A percentile compares a stretch with the other conserved stretches of the same genome.
Evolutionary conservation across 257 asterid genomes (phyloP).

Genomic region (Jacaranda mimosifolia): DNA sequence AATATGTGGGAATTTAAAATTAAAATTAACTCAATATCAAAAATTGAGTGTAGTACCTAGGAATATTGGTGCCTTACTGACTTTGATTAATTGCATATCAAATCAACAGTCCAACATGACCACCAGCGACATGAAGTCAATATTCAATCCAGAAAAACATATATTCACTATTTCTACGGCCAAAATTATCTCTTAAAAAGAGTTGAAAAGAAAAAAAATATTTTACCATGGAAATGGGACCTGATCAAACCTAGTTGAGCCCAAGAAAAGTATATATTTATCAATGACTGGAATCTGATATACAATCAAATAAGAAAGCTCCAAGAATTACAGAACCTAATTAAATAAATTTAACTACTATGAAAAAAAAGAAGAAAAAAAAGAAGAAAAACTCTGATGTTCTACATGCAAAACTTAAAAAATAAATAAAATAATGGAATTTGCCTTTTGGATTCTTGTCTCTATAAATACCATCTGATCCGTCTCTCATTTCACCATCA

Average conservation of each 20-base stretch:
- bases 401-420: too few relatives aligned
- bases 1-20: too few relatives aligned
- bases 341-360: not conserved
- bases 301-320: not conserved
- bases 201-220: not conserved
- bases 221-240: not conserved
- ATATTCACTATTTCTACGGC: not conserved
- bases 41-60: too few relatives aligned
- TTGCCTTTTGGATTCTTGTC: not conserved
- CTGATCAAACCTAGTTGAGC: not conserved
- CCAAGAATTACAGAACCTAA: not conserved
- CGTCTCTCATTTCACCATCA: not conserved
- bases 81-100: too few relatives aligned
- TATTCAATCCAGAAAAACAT: too few relatives aligned
- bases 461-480: not conserved
- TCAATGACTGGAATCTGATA: not conserved
- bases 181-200: not conserved
- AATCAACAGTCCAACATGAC: too few relatives aligned
- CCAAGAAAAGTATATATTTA: not conserved
- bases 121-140: too few relatives aligned
- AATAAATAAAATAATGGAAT: not conserved
- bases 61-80: too few relatives aligned
- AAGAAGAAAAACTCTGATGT: too few relatives aligned
- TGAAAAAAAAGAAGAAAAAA: not conserved
- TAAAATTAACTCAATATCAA: too few relatives aligned